phyloP scores from a whole-genome alignment of 2,329 filamentous ascomycete genomes.

The Paraphoma chrysanthemicola region DNA sequence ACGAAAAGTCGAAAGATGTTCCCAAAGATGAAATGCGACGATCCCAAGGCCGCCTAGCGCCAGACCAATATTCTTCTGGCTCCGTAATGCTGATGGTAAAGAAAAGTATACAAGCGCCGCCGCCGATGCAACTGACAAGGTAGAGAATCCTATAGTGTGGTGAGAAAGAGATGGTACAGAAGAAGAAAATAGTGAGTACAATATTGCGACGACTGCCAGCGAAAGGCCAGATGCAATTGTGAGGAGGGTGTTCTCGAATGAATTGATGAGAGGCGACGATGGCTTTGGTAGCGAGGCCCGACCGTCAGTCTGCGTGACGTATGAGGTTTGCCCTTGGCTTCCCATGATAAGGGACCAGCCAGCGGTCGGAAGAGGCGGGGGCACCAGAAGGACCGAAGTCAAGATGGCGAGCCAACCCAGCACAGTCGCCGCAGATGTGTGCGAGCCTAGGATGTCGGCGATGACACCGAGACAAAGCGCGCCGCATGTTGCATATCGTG shows the following conservation, averaged over 20 bases:
- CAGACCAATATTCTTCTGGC: slow-evolving; percentile 42
- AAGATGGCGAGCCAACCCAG: slow-evolving; percentile 57
- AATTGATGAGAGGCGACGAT: slow-evolving; percentile 45
- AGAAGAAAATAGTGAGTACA: slow-evolving; percentile 43
- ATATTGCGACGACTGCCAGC: slow-evolving; percentile 47
- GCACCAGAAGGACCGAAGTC: slow-evolving; percentile 55
- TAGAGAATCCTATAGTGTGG: slow-evolving; percentile 47
- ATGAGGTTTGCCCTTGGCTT: slow-evolving; percentile 26
- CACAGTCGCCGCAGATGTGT: slow-evolving; percentile 33
- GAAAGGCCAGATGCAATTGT: slow-evolving; percentile 51
- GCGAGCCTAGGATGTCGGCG: slow-evolving; percentile 39
- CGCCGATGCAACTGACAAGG: slow-evolving; percentile 52
- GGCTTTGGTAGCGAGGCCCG: slow-evolving; percentile 42
- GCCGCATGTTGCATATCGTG: slow-evolving; percentile 45
- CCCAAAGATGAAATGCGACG: slow-evolving; percentile 30
- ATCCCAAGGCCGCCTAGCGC: slow-evolving; percentile 37
- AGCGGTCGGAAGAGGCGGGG: slow-evolving; percentile 54
- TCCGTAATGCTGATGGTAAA: slow-evolving; percentile 51
- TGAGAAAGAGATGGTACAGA: slow-evolving; percentile 40
- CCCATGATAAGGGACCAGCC: slow-evolving; percentile 40
- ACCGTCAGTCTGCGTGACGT: slow-evolving; percentile 23
- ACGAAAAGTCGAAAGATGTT: slow-evolving; percentile 20
- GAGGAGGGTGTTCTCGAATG: slow-evolving; percentile 49
- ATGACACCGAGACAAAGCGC: slow-evolving; percentile 44
- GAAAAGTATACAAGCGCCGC: slow-evolving; percentile 52